phyloP scores from a whole-genome alignment of 1,284 basidiomycete species.

The Irpex sp. region DNA sequence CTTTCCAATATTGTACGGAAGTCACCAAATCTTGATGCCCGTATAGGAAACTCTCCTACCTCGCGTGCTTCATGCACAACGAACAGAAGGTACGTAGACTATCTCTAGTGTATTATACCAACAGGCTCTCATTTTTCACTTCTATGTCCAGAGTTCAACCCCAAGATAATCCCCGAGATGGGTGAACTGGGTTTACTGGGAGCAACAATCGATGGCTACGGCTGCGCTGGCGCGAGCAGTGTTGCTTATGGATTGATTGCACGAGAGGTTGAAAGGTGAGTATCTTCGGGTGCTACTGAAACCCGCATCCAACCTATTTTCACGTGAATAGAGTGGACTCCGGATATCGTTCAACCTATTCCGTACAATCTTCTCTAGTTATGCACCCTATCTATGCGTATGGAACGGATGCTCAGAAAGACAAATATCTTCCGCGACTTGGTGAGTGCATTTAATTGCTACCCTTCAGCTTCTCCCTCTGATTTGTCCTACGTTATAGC shows the following conservation, averaged over 20 bases:
- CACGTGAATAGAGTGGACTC: constrained; percentile 74
- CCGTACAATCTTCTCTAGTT: constrained; percentile 94
- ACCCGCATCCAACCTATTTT: no score
- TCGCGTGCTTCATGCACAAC: constrained; percentile 82
- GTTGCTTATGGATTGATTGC: constrained; percentile 94
- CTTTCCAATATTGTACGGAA: background rate
- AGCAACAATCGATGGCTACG: constrained; percentile 90
- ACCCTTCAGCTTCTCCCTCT: background rate
- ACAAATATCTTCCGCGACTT: constrained; percentile 84
- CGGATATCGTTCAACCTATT: constrained; percentile 94
- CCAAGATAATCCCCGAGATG: constrained; percentile 82
- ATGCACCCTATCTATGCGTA: constrained; percentile 98
- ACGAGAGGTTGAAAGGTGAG: constrained; percentile 86
- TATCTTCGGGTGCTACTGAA: background rate
- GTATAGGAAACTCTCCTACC: constrained; percentile 77
- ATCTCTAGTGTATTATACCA: constrained; percentile 2
- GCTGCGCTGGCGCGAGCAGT: constrained; percentile 90
- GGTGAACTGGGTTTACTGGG: constrained; percentile 90
- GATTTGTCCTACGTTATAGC: constrained; percentile 39
- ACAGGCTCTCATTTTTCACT: constrained; percentile 1
- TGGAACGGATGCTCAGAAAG: constrained; percentile 87
- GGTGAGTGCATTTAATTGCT: constrained; percentile 39
- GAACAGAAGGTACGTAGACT: constrained; percentile 69
- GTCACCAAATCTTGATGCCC: background rate
- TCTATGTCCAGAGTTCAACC: constrained; percentile 67